Evolutionary conservation across 768 basidiomycete species (phyloP), one percentile per base, ranked within the genome.

Genomic region (Amanita muscaria): DNA sequence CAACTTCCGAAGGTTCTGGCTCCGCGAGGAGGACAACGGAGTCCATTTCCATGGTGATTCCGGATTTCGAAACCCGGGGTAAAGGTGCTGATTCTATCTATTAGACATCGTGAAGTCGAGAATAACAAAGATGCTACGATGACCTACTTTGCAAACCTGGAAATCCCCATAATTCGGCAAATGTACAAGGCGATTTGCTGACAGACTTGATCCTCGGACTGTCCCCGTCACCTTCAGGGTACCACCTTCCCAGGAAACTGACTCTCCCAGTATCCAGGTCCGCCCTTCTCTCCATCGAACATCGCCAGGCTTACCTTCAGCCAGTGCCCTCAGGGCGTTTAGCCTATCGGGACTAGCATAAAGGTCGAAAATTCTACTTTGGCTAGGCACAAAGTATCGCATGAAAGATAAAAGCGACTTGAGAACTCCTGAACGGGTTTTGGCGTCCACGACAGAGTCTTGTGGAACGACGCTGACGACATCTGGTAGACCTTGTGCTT

Each of bases 361-460:
- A 36, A 90, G 62, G 62, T 92, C 89, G 56, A 80, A 86, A 0
- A 98, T 72, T 25, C 82, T 74, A 6, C 72, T 65, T 55, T 92
- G 84, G 18, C 74, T 70, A 2, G 94, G 94, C 48, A 88, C 87
- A 62, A 98, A 99, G 64, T 97, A 97, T 51, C 83, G 83, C 46
- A 93, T 80, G 69, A 97, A 99, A 8, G 92, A 96, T 7, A 94
- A 73, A 4, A 97, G 71, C 1, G 91, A 96, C 65, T 89, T 92
- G 44, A 89, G 65, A 37, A 91, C 74, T 14, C 76, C 77, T 1
- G 77, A 55, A 23, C 77, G 78, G 24, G 76, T 65, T 64, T 90
- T 90, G 4, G 65, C 52, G 46, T 83, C 83, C 32, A 77, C 60
- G 3, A 66, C 54, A 10, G 65, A 49, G 44, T 75, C 67, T 5